Evolutionary conservation across 495 filamentous ascomycete species (phyloP), one percentile per base, ranked within the genome.

Genomic region (Aspergillus mulundensis): DNA sequence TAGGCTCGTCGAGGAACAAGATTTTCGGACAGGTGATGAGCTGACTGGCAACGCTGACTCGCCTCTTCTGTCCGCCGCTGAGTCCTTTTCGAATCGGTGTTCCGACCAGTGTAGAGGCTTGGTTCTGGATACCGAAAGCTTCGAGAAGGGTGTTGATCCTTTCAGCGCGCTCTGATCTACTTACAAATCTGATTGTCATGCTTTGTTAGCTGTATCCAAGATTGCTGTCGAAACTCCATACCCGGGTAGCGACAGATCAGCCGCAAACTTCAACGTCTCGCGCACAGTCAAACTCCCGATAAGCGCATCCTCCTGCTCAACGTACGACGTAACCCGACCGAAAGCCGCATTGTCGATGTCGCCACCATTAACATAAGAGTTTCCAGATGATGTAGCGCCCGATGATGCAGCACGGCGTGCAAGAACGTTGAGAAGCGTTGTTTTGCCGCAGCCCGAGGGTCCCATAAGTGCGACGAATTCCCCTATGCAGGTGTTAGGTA

Each of bases 271-370:
- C 53, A 95, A 68, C 0, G 89, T 92, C 71, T 95, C 89, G 18
- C 75, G 74, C 12, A 91, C 87, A 0, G 88, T 92, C 56, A 93
- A 74, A 0, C 85, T 84, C 15, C 89, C 89, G 43, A 91, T 86
- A 5, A 95, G 73, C 3, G 87, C 82, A 75, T 95, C 89, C 53
- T 92, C 88, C 70, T 93, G 89, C 77, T 95, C 89, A 12, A 95
- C 89, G 63, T 89, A 91, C 18, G 83, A 81, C 44, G 75, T 82
- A 50, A 89, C 72, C 20, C 76, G 70, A n/a, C 58, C 62, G 44
- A 73, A 77, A 0, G 67, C 56, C 5, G 53, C 49, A 10, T 57
- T 61, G 19, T 65, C 72, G 14, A 69, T 54, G 20, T 64, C 62
- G 0, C 53, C 60, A 34, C 85, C 85, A 64, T 90, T 88, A 57